Percentiles rank a stretch among this genome's conserved stretches.
Conservation (phyloP, 495 filamentous ascomycete species). For the Xeromyces bisporus region DNA sequence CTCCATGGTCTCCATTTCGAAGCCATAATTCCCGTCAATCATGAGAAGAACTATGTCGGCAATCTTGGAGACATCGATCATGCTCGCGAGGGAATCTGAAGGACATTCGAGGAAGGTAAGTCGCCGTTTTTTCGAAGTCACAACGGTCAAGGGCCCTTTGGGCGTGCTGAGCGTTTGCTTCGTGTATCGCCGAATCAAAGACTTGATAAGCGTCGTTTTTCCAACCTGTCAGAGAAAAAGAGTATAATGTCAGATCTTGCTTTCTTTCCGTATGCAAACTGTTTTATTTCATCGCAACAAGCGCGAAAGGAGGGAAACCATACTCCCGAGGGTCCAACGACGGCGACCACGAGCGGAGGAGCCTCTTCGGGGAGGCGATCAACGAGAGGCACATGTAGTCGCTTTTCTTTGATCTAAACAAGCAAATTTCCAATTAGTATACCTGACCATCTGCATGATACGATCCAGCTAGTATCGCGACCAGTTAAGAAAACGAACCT, state of each 20-base stretch:
- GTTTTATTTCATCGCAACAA: constrained; percentile 10
- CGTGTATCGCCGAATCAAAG: constrained; percentile 80
- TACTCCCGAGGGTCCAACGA: constrained; percentile 88
- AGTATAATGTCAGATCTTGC: constrained; percentile 5
- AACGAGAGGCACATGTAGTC: constrained; percentile 86
- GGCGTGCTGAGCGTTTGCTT: constrained; percentile 87
- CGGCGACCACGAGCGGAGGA: constrained; percentile 78
- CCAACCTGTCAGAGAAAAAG: constrained; percentile 26
- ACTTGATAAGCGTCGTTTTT: constrained; percentile 73
- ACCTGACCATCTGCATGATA: too few relatives aligned
- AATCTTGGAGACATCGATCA: constrained; percentile 92
- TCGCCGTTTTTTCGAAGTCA: constrained; percentile 82
- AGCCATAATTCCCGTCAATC: constrained; percentile 97
- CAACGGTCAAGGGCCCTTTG: constrained; percentile 80
- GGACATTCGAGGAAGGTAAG: constrained; percentile 95
- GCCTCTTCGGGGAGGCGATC: constrained; percentile 91
- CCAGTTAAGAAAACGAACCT: constrained; percentile 48
- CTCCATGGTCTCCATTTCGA: constrained; percentile 99
- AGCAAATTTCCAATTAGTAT: too few relatives aligned
- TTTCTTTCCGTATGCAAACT: constrained; percentile 2
- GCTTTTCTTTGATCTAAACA: constrained; percentile 73
- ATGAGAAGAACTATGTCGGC: constrained; percentile 91
- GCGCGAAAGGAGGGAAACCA: constrained; percentile 13
- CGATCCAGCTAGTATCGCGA: too few relatives aligned
- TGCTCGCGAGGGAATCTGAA: constrained; percentile 74